Base-by-base conservation (phyloP, 2,329 filamentous ascomycete genomes). In the Grosmannia clavigera region DNA sequence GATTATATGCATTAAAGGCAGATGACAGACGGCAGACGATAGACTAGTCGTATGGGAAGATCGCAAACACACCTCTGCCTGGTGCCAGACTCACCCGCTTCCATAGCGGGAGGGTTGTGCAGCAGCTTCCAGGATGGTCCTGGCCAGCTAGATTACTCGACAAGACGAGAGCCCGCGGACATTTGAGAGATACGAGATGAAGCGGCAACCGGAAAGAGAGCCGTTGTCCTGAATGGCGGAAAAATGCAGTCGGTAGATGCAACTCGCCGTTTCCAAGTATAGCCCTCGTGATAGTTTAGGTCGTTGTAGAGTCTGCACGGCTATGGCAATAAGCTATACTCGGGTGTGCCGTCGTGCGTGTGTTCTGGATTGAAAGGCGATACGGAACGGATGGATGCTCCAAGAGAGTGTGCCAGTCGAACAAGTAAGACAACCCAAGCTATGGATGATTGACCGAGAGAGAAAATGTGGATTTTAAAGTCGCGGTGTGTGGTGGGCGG, bases 1-100 rank as follows among this genome's bases (percentile, higher is more conserved):
- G 40, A n/a, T 43, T 43, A 43, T 43, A 43, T 19, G 16, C 16
- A 16, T 40, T 16, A 16, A 40, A 58, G n/a, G 31, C 31, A 31
- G 31, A 31, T 7, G 31, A 2, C 31, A 31, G 31, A 31, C 31
- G 31, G 31, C 31, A 51, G 58, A 16, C 3, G 31, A 52, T 40
- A 57, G 50, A 16, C 3, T 22, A 22, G 22, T 22, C 22, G 22
- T n/a, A 25, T 25, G 12, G 22, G n/a, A 10, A 60, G 50, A 59
- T 10, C 59, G 38, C 31, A 40, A 60, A 65, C 70, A 58, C 63
- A 74, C 72, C 72, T 74, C 70, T 73, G 71, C 69, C 71, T 71
- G 65, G 65, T 63, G 64, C 67, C 68, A 66, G 67, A 66, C 60
- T 72, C 72, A 62, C 71, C 69, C 67, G 68, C 70, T 73, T 73